Conservation (phyloP, 805 yeast genomes). For the Wickerhamomyces chaumierensis region DNA sequence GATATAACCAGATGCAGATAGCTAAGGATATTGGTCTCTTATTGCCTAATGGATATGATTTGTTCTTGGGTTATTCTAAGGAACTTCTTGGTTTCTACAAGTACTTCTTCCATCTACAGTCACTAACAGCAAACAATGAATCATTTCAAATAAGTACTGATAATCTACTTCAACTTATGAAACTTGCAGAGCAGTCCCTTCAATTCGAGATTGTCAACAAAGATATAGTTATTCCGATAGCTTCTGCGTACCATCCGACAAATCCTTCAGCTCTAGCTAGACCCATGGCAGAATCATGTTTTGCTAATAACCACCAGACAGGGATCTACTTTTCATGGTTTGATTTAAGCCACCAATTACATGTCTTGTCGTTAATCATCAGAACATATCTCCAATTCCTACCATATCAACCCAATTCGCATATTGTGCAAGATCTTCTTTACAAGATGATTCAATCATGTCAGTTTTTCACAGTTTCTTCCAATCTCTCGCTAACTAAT, state of each 20-base stretch:
- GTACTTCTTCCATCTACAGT: slow-evolving; percentile 14
- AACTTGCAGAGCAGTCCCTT: slow-evolving; percentile 18
- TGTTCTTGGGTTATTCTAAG: slow-evolving; percentile 19
- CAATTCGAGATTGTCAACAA: slow-evolving; percentile 14
- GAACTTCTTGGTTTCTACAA: slow-evolving; percentile 18
- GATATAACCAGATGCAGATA: neutral
- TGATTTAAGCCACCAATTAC: slow-evolving; percentile 21
- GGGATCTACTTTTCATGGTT: slow-evolving; percentile 16
- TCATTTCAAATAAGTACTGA: slow-evolving; percentile 6
- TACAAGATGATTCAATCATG: slow-evolving; percentile 11
- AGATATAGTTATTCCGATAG: slow-evolving; percentile 6
- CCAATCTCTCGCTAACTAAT: neutral
- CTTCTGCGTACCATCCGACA: slow-evolving; percentile 13
- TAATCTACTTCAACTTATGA: slow-evolving; percentile 13
- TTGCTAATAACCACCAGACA: slow-evolving; percentile 13
- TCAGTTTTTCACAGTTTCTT: slow-evolving; percentile 7
- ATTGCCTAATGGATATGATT: slow-evolving; percentile 16
- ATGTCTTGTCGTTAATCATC: slow-evolving; percentile 25
- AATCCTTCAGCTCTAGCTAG: slow-evolving; percentile 3
- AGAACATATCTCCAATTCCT: slow-evolving; percentile 21
- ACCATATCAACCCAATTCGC: slow-evolving; percentile 21
- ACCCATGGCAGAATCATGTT: slow-evolving; percentile 7
- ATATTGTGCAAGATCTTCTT: slow-evolving; percentile 10
- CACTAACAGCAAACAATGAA: neutral
- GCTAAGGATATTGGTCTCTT: slow-evolving; percentile 17